A percentile compares a stretch with the other conserved stretches of the same genome.
phyloP scores from a whole-genome alignment of 169 alveolate genomes.

The Cryptosporidium viatorum region DNA sequence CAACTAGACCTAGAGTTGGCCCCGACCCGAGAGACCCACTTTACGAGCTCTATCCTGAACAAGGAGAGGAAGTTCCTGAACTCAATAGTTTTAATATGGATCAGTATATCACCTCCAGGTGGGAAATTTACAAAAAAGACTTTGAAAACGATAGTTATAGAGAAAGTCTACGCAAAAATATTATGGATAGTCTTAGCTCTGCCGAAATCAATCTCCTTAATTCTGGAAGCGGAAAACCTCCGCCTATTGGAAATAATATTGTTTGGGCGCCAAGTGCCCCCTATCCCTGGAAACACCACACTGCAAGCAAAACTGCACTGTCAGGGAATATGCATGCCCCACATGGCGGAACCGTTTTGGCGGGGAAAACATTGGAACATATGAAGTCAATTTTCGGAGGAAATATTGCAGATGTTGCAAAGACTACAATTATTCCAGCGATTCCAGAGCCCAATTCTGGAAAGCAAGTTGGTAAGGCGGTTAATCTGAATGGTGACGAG shows the following conservation, averaged over 20 bases:
- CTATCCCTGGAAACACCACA: constrained; percentile 65
- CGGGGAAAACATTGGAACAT: constrained; percentile 40
- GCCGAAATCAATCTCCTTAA: constrained; percentile 51
- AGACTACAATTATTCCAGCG: constrained; percentile 5
- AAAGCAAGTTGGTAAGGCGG: neutral
- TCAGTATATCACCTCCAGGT: constrained; percentile 64
- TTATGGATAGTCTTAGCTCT: constrained; percentile 39
- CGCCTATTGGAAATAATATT: neutral
- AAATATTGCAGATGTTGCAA: constrained; percentile 46
- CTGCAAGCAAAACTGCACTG: neutral
- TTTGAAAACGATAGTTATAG: constrained; percentile 20
- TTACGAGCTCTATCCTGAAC: constrained; percentile 69
- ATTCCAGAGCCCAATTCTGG: constrained; percentile 14
- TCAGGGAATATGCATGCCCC: neutral
- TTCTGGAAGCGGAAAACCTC: neutral
- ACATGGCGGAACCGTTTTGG: neutral
- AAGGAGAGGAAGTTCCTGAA: constrained; percentile 69
- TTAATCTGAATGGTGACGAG: neutral
- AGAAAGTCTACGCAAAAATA: constrained; percentile 19
- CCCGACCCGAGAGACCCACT: constrained; percentile 65
- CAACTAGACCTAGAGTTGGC: constrained; percentile 59
- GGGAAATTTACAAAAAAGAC: constrained; percentile 51
- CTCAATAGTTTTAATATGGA: constrained; percentile 52
- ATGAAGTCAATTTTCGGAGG: constrained; percentile 71
- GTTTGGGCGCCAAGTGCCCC: constrained; percentile 61